Percentiles rank a stretch among this genome's conserved stretches.
phyloP scores from a whole-genome alignment of 1,284 basidiomycete species.

The Mycosarcoma mackinlayi region DNA sequence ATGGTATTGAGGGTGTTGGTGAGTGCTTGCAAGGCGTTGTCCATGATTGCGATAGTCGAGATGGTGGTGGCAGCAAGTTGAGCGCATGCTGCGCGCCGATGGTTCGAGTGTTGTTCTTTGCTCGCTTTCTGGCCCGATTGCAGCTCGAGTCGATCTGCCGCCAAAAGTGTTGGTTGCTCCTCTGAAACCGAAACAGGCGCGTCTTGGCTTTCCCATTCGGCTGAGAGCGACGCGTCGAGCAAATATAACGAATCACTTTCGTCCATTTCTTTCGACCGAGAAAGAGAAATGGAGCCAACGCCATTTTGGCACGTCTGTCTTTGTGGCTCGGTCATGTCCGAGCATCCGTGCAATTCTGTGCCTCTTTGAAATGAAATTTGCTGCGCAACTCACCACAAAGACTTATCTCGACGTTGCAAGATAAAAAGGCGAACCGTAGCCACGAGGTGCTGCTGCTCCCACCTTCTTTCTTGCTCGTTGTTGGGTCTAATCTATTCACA shows the following conservation, averaged over 20 bases:
- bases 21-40: constrained; percentile 57
- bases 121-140: not conserved
- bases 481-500: constrained; percentile 15
- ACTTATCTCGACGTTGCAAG: not conserved
- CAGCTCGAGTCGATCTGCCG: not conserved
- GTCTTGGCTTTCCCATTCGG: not conserved
- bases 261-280: constrained; percentile 21
- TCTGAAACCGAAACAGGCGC: too few species aligned
- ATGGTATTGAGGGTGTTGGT: constrained; percentile 57
- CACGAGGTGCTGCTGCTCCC: not conserved
- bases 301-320: too few species aligned
- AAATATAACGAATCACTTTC: not conserved
- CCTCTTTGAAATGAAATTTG: not conserved
- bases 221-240: constrained; percentile 31
- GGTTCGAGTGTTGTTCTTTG: constrained; percentile 30
- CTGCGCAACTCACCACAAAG: not conserved
- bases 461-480: constrained; percentile 5
- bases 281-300: too few species aligned
- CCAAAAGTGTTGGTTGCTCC: constrained; percentile 14
- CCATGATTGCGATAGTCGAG: constrained; percentile 46
- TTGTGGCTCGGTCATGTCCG: constrained; percentile 27
- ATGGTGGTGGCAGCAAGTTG: constrained; percentile 11
- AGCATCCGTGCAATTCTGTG: too few species aligned
- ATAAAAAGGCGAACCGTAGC: constrained; percentile 5
- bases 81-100: not conserved